These are phyloP conservation scores for Fistulinella cinereoalba DNA, from an alignment of 1,284 basidiomycete species.

Conservation along the genomic window DNA sequence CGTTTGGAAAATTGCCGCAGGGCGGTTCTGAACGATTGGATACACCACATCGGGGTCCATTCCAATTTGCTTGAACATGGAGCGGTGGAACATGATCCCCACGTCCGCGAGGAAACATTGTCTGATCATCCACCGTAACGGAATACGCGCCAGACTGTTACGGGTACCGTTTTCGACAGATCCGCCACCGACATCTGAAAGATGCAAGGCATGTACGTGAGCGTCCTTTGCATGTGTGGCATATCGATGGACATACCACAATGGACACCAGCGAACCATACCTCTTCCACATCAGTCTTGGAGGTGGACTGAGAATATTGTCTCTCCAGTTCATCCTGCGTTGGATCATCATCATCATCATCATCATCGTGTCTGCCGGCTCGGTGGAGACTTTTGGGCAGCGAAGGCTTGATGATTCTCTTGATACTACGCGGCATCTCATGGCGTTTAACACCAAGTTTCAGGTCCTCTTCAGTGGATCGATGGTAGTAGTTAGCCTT, in stretches of 20 bases:
- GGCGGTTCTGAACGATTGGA: background rate
- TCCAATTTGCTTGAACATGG: constrained; percentile 36
- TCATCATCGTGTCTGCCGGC: background rate
- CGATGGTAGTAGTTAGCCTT: constrained; percentile 51
- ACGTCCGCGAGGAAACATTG: constrained; percentile 46
- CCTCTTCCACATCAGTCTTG: constrained; percentile 53
- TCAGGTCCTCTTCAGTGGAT: no score
- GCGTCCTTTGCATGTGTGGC: no score
- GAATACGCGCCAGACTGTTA: constrained; percentile 53
- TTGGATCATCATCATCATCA: background rate
- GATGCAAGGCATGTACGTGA: background rate
- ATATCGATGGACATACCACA: constrained; percentile 39
- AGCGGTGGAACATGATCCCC: constrained; percentile 51
- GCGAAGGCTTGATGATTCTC: no score
- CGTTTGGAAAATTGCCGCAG: background rate
- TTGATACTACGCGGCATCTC: no score
- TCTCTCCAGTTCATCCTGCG: background rate
- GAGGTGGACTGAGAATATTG: constrained; percentile 14
- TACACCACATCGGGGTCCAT: constrained; percentile 19
- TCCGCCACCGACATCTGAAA: constrained; percentile 68
- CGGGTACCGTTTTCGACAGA: constrained; percentile 42
- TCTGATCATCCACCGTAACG: constrained; percentile 75
- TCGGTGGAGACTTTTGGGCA: no score
- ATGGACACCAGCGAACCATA: constrained; percentile 66
- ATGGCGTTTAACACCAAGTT: no score